Evolutionary conservation across 2,329 filamentous ascomycete genomes (phyloP).

Genomic region (Aspergillus cejpii): DNA sequence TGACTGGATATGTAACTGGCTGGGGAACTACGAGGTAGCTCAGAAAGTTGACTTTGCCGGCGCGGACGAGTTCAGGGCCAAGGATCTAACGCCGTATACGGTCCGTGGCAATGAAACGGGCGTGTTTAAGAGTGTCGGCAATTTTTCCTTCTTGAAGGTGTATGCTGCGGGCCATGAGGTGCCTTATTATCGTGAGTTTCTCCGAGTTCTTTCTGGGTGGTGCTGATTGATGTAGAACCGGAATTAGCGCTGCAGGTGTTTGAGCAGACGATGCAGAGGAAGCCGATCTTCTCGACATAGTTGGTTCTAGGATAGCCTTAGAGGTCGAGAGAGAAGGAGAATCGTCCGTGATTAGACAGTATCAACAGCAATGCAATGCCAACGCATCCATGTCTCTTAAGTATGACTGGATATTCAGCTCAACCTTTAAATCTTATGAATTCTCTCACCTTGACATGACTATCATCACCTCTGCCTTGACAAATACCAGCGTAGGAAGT

Average conservation of each 20-base stretch:
- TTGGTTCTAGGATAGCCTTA: too few species aligned
- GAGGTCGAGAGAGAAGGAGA: slow-evolving; percentile 3
- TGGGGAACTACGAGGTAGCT: slow-evolving; percentile 45
- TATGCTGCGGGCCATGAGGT: slow-evolving; percentile 48
- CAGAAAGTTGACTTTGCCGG: slow-evolving; percentile 43
- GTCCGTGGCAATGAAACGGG: slow-evolving; percentile 46
- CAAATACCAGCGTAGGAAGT: slow-evolving; percentile 25
- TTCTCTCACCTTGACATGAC: slow-evolving; percentile 22
- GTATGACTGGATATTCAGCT: background rate
- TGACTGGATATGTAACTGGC: slow-evolving; percentile 56
- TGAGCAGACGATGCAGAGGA: slow-evolving; percentile 39
- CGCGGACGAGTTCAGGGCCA: slow-evolving; percentile 37
- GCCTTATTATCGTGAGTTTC: slow-evolving; percentile 44
- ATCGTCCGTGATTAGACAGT: slow-evolving; percentile 3
- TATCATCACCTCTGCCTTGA: slow-evolving; percentile 24
- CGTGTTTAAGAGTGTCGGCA: slow-evolving; percentile 47
- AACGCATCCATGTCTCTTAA: too few species aligned
- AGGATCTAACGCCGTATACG: slow-evolving; percentile 40
- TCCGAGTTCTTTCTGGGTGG: slow-evolving; percentile 11
- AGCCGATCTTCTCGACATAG: slow-evolving; percentile 19
- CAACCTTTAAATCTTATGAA: too few species aligned
- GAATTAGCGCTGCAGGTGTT: slow-evolving; percentile 44
- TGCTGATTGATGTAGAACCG: slow-evolving; percentile 30
- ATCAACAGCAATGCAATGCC: too few species aligned
- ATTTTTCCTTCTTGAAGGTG: slow-evolving; percentile 47